phyloP scores from a whole-genome alignment of 768 basidiomycete genomes.

The Boletus sensibilis region DNA sequence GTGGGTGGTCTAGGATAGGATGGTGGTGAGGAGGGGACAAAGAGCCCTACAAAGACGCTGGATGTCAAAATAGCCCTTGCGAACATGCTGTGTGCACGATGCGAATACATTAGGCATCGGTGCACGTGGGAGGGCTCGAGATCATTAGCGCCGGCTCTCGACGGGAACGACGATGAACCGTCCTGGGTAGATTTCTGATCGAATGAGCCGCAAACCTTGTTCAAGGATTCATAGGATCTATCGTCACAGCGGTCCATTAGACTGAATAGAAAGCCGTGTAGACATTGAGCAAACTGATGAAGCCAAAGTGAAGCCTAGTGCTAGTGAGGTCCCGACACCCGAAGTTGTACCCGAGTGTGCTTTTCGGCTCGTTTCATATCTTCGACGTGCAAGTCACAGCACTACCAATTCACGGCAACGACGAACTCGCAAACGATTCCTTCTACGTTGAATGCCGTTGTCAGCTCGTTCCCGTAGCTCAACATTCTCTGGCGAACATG shows the following conservation, averaged over 20 bases:
- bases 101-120: background rate
- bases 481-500: constrained; percentile 11
- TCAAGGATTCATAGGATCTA: background rate
- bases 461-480: constrained; percentile 21
- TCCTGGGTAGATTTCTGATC: background rate
- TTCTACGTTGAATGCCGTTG: constrained; percentile 18
- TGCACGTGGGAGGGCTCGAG: background rate
- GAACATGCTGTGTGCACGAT: background rate
- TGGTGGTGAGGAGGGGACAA: background rate
- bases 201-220: background rate
- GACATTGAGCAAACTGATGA: background rate
- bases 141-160: background rate
- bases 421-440: background rate
- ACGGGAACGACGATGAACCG: background rate
- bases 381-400: background rate
- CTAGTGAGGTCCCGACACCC: background rate
- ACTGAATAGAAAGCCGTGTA: background rate
- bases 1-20: background rate
- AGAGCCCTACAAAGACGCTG: too few species aligned
- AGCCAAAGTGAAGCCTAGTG: too few species aligned
- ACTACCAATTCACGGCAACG: background rate
- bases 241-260: background rate
- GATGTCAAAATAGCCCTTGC: background rate
- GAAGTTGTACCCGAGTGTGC: background rate
- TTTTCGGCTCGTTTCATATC: background rate